Percentiles rank a stretch among this genome's conserved stretches.
Conservation (phyloP, 1,284 basidiomycete species). For the Xerocomus tenax region DNA sequence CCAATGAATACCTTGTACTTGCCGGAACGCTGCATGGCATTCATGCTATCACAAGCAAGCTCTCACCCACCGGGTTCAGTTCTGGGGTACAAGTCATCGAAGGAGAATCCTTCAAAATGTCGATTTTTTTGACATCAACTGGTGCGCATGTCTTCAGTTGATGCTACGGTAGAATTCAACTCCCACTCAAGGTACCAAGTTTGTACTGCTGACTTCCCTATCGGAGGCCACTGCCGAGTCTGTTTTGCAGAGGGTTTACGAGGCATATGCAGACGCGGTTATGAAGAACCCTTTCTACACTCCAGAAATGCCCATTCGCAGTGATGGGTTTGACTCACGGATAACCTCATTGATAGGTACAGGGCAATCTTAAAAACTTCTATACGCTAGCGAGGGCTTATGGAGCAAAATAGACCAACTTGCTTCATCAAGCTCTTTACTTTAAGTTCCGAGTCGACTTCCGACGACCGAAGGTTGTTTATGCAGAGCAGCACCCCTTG, state of each 20-base stretch:
- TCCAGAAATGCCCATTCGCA: conserved; percentile 96
- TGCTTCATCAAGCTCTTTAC: not conserved
- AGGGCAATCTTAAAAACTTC: conserved; percentile 27
- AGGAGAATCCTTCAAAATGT: conserved; percentile 88
- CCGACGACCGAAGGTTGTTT: not conserved
- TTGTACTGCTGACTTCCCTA: conserved; percentile 81
- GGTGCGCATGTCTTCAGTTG: conserved; percentile 46
- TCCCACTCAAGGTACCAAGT: conserved; percentile 77
- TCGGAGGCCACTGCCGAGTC: conserved; percentile 68
- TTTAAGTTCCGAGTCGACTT: no score
- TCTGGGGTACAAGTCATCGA: conserved; percentile 92
- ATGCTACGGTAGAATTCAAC: conserved; percentile 1
- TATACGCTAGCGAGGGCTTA: not conserved
- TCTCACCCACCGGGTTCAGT: conserved; percentile 76
- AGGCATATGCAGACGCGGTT: conserved; percentile 85
- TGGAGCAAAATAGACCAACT: not conserved
- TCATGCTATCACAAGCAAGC: conserved; percentile 90
- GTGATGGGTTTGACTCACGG: conserved; percentile 77
- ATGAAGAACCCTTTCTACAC: conserved; percentile 99
- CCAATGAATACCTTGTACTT: conserved; percentile 96
- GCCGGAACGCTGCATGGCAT: conserved; percentile 97
- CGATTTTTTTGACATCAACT: conserved; percentile 83
- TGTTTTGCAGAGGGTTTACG: conserved; percentile 76
- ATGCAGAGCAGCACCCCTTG: not conserved
- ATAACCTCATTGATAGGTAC: conserved; percentile 53